Percentiles rank a stretch among this genome's conserved stretches.
phyloP scores from a whole-genome alignment of 2,329 filamentous ascomycete species.

The Trichophyton rubrum region DNA sequence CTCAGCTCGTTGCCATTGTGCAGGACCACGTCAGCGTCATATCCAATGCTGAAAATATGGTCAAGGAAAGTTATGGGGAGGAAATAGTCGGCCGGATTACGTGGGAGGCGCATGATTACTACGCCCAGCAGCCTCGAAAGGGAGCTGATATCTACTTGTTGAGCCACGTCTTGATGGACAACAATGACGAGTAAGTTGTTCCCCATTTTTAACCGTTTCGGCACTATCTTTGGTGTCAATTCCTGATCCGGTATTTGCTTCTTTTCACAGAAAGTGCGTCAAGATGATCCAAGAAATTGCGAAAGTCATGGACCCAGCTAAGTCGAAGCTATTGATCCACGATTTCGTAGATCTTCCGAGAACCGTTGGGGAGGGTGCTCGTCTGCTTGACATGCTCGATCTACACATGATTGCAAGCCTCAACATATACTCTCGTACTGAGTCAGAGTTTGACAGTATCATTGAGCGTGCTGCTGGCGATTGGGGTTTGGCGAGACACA shows the following conservation, averaged over 20 bases:
- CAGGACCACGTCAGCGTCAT: background rate
- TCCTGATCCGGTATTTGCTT: background rate
- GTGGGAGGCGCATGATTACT: background rate
- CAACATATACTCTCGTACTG: background rate
- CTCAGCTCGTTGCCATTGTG: background rate
- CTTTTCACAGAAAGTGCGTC: background rate
- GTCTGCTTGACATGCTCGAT: background rate
- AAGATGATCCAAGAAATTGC: background rate
- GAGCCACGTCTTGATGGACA: background rate
- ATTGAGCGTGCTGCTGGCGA: background rate
- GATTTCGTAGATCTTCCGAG: background rate
- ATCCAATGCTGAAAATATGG: background rate
- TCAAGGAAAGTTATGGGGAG: background rate
- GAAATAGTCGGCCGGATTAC: background rate
- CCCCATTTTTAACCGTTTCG: background rate
- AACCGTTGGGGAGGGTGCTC: background rate
- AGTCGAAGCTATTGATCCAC: background rate
- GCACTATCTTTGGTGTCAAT: background rate
- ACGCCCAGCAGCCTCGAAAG: background rate
- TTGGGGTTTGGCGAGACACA: background rate
- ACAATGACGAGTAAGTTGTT: background rate
- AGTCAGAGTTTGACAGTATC: background rate
- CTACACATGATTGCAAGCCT: background rate
- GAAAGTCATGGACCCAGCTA: background rate
- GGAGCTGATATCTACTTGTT: background rate